Conservation (phyloP, 345 rosid species). For the Bruguiera gymnorhiza region DNA sequence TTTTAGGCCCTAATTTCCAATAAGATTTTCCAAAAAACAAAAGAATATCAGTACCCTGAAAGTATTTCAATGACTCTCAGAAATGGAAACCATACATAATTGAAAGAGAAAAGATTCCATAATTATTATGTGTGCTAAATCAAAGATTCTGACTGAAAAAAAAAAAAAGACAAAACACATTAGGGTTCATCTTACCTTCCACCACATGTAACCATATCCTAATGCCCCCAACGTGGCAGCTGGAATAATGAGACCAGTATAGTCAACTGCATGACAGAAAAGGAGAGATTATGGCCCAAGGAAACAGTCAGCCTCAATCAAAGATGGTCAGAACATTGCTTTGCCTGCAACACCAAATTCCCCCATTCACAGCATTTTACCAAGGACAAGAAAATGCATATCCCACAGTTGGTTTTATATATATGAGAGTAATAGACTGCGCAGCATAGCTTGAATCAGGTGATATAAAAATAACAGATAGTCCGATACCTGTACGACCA, state of each 20-base stretch:
- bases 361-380: neutral
- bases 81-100: neutral
- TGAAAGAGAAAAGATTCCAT: neutral
- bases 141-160: neutral
- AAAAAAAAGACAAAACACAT: neutral
- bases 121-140: neutral
- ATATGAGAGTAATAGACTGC: neutral
- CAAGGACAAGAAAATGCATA: neutral
- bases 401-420: neutral
- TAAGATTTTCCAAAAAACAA: neutral
- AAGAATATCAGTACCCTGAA: slow-evolving; percentile 16
- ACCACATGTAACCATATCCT: slow-evolving; percentile 99
- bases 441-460: neutral
- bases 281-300: neutral
- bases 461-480: neutral
- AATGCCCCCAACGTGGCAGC: slow-evolving; percentile 81
- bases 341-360: neutral
- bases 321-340: neutral
- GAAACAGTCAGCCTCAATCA: neutral
- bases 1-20: slow-evolving; percentile 60
- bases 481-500: slow-evolving; percentile 36
- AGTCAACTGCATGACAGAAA: slow-evolving; percentile 43
- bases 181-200: slow-evolving; percentile 57
- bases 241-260: slow-evolving; percentile 54
- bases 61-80: neutral